Base-by-base conservation (phyloP, 164 flowering plant species). In the Taxillus chinensis region DNA sequence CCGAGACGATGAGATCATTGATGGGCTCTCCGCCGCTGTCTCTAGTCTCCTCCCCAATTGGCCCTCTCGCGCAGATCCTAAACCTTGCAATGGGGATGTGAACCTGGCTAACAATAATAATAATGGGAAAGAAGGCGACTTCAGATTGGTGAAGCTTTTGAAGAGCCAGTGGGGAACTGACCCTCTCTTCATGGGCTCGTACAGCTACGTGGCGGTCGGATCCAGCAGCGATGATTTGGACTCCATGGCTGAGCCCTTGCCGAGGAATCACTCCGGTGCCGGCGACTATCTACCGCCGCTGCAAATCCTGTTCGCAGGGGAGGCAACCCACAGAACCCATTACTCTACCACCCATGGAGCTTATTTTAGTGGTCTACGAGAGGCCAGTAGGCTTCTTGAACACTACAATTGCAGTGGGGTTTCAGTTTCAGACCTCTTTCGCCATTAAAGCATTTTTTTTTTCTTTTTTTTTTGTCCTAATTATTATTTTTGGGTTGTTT, bases 321-420 rank as follows among this genome's bases (percentile, higher is more conserved):
- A 93, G 72, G 99, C 99, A 46, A 93, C 99, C 16, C 97, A 93
- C 58, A 86, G 92, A 80, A 87, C 95, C 55, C 99, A 93, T 58
- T 93, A 93, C 64, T 90, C 99, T 9, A 93, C 99, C 3, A 93
- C 99, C 60, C 99, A 93, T 78, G 99, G 99, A 41, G 99, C 99
- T 72, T 93, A 90, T 61, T 84, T 84, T 51, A 93, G 99, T 76
- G 99, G 99, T 42, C 73, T 87, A 53, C 87, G 99, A 68, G 99
- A 93, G 82, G 99, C 97, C 61, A 80, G 77, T 71, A 90, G 99
- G 83, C 92, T 93, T 63, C 90, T 93, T 63, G 77, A 87, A 68
- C 90, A 87, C 67, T 93, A 90, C 70, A 62, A 80, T 8, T 48
- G 51, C 12, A 14, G 51, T 48, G 51, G 13, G 51, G 13, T 48